phyloP scores from a whole-genome alignment of 306 rosid genomes.

The Prunus mongolica region DNA sequence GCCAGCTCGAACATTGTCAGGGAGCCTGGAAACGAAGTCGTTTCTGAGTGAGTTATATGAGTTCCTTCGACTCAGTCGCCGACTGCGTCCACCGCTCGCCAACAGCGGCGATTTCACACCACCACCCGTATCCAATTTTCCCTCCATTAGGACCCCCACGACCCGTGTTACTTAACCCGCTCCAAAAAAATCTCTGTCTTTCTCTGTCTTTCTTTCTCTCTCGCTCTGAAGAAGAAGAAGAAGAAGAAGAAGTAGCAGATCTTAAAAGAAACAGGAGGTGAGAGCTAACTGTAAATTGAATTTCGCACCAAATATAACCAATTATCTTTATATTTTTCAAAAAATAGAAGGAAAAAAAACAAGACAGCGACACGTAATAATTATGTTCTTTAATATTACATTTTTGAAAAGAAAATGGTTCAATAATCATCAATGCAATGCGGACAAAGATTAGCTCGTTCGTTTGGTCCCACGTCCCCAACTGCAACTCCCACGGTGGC shows the following conservation, averaged over 20 bases:
- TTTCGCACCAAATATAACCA: neutral
- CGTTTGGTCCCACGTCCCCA: too few species aligned
- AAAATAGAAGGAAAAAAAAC: too few species aligned
- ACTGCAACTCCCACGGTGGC: too few species aligned
- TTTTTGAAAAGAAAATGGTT: too few species aligned
- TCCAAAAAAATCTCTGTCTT: neutral
- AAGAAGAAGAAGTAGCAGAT: neutral
- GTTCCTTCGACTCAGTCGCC: constrained; percentile 32
- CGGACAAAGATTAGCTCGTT: too few species aligned
- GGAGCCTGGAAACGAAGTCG: constrained; percentile 40
- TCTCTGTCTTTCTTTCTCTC: neutral
- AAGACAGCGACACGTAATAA: neutral
- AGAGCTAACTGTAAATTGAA: neutral
- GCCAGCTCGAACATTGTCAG: constrained; percentile 28
- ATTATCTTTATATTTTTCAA: neutral
- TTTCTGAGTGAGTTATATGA: constrained; percentile 38
- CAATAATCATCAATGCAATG: too few species aligned
- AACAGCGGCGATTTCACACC: constrained; percentile 25
- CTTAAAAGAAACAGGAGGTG: neutral
- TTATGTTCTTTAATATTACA: too few species aligned
- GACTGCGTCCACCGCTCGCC: constrained; percentile 8
- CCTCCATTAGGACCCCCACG: constrained; percentile 22
- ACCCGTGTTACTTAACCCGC: neutral
- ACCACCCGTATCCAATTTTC: constrained; percentile 10
- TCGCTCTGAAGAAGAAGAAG: neutral